Evolutionary conservation across 2,329 filamentous ascomycete species (phyloP).

Genomic region (Phaeosphaeria sp.): DNA sequence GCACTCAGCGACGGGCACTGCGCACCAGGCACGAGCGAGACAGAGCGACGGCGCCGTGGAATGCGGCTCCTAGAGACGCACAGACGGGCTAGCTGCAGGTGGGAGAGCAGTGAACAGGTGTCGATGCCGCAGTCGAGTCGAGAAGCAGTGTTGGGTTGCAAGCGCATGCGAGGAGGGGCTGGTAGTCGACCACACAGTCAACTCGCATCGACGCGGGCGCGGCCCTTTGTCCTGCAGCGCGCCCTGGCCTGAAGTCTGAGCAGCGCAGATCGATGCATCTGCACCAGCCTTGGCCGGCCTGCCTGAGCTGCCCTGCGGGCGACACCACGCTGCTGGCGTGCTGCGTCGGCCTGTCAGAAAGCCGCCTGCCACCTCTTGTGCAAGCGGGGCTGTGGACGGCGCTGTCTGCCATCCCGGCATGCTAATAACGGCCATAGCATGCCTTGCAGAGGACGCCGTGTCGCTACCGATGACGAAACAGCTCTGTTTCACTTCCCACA

Average conservation of each 20-base stretch:
- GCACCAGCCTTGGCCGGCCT: background rate
- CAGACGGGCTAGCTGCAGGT: conserved; percentile 22
- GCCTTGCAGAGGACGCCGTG: conserved; percentile 14
- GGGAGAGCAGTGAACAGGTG: conserved; percentile 26
- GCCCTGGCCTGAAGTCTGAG: conserved; percentile 25
- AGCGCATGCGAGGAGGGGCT: conserved; percentile 36
- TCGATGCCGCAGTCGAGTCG: conserved; percentile 29
- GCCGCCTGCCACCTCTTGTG: background rate
- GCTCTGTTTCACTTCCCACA: conserved; percentile 40
- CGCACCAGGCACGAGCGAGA: conserved; percentile 32
- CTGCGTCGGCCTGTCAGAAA: background rate
- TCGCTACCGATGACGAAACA: conserved; percentile 7
- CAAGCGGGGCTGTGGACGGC: conserved; percentile 17
- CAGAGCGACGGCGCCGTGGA: conserved; percentile 13
- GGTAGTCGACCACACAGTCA: conserved; percentile 2
- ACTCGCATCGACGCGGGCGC: conserved; percentile 30
- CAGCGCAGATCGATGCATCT: conserved; percentile 12
- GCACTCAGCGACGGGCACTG: conserved; percentile 15
- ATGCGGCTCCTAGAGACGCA: conserved; percentile 32
- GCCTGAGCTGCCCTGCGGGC: background rate
- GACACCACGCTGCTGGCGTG: background rate
- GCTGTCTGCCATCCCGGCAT: conserved; percentile 18
- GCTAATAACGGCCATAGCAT: conserved; percentile 15
- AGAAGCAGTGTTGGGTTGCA: conserved; percentile 35
- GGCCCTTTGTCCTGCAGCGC: conserved; percentile 29